Percentiles rank a stretch among this genome's conserved stretches.
Evolutionary conservation across 1,139 yeast genomes (phyloP).

Genomic region (Candida anutae): DNA sequence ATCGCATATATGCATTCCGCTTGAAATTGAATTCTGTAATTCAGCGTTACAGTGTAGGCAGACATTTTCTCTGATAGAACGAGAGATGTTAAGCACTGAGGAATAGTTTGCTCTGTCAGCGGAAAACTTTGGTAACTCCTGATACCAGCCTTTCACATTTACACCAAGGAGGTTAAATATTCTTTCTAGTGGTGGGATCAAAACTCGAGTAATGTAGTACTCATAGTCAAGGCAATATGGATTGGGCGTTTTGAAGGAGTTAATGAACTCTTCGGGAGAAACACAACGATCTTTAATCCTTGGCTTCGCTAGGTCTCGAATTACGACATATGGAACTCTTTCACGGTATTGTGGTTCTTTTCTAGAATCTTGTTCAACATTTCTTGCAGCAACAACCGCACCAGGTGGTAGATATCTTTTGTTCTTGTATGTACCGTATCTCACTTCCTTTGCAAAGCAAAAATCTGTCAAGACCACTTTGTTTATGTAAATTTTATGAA

Average conservation of each 20-base stretch:
- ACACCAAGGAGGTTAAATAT: conserved; percentile 79
- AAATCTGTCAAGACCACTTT: conserved; percentile 70
- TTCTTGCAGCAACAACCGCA: conserved; percentile 65
- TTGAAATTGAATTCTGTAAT: conserved; percentile 1
- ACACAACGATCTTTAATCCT: conserved; percentile 74
- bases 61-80: conserved; percentile 10
- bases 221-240: conserved; percentile 60
- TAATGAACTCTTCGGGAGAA: conserved; percentile 65
- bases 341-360: conserved; percentile 84
- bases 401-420: conserved; percentile 81
- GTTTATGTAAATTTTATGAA: conserved; percentile 53
- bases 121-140: conserved; percentile 50
- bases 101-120: conserved; percentile 3
- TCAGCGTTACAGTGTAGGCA: conserved; percentile 22
- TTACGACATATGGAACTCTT: conserved; percentile 79
- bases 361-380: conserved; percentile 56
- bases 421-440: conserved; percentile 73
- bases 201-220: conserved; percentile 73
- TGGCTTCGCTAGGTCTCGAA: conserved; percentile 55
- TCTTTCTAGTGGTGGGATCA: conserved; percentile 86
- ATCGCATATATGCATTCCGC: conserved; percentile 11
- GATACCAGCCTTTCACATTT: conserved; percentile 69
- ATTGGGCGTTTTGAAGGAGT: conserved; percentile 21
- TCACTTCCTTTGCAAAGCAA: conserved; percentile 87
- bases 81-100: conserved; percentile 7